These are phyloP conservation scores for Talaromyces verruculosus DNA, from an alignment of 2,329 filamentous ascomycete genomes.

Conservation along the genomic window DNA sequence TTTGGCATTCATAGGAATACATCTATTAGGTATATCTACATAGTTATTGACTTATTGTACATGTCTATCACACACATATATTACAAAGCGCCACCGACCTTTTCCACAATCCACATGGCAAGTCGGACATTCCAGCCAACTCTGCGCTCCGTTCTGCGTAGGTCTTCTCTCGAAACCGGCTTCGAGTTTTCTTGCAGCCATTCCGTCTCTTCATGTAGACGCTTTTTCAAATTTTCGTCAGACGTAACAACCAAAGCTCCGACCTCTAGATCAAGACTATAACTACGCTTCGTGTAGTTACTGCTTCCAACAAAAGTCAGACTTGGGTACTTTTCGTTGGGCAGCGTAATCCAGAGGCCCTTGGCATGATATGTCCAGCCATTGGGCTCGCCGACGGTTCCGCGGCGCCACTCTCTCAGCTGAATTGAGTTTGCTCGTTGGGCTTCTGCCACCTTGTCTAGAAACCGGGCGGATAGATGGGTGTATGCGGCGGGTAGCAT, in stretches of 20 bases:
- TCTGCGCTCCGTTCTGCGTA: constrained; percentile 75
- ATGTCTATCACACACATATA: neutral
- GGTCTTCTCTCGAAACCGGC: constrained; percentile 70
- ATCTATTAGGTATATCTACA: constrained; percentile 21
- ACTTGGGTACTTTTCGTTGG: constrained; percentile 62
- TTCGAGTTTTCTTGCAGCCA: constrained; percentile 75
- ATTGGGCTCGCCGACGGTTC: constrained; percentile 73
- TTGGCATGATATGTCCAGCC: constrained; percentile 99
- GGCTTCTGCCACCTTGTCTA: constrained; percentile 60
- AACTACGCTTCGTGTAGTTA: constrained; percentile 94
- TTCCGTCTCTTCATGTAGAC: constrained; percentile 74
- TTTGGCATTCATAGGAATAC: neutral
- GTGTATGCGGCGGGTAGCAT: constrained; percentile 92
- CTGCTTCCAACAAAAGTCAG: constrained; percentile 85
- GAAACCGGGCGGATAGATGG: constrained; percentile 77
- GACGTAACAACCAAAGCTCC: constrained; percentile 82
- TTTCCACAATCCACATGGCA: constrained; percentile 89
- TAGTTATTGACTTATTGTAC: neutral
- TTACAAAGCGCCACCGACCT: constrained; percentile 83
- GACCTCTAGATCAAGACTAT: constrained; percentile 86
- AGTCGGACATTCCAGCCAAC: constrained; percentile 82
- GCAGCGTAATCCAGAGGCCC: constrained; percentile 79
- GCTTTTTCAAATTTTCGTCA: constrained; percentile 68
- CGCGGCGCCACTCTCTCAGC: constrained; percentile 84
- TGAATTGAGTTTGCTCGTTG: constrained; percentile 61